These are phyloP conservation scores for Macaranga tanarius DNA, from an alignment of 441 rosid species.

Conservation along the genomic window DNA sequence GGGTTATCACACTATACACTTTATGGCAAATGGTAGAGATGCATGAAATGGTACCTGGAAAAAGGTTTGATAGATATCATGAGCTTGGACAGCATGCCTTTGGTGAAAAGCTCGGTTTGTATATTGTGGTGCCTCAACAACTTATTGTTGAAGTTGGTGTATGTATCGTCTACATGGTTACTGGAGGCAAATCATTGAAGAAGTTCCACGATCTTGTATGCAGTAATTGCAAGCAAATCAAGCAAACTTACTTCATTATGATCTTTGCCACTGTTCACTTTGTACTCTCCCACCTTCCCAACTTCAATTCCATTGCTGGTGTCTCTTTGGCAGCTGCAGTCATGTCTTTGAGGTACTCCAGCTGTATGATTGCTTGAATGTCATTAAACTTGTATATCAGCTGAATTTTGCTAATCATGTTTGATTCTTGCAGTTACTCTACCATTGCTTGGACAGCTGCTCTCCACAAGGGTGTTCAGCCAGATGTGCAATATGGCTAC, in stretches of 20 bases:
- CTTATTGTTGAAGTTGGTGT: slow-evolving; percentile 58
- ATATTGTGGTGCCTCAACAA: slow-evolving; percentile 78
- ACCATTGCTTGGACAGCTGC: slow-evolving; percentile 83
- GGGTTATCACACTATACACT: slow-evolving; percentile 69
- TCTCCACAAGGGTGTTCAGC: slow-evolving; percentile 52
- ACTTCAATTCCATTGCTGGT: slow-evolving; percentile 81
- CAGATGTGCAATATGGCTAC: slow-evolving; percentile 56
- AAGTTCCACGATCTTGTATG: slow-evolving; percentile 52
- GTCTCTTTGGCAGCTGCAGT: slow-evolving; percentile 82
- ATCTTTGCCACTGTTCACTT: slow-evolving; percentile 79
- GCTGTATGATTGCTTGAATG: no score
- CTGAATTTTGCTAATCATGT: no score
- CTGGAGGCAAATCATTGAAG: slow-evolving; percentile 66
- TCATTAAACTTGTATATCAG: no score
- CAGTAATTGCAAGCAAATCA: slow-evolving; percentile 31
- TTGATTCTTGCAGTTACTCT: slow-evolving; percentile 66
- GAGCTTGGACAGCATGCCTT: slow-evolving; percentile 83
- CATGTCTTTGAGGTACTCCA: slow-evolving; percentile 76
- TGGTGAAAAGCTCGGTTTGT: slow-evolving; percentile 75
- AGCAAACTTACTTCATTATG: slow-evolving; percentile 64
- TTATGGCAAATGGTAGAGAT: slow-evolving; percentile 94
- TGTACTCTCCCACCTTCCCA: slow-evolving; percentile 74
- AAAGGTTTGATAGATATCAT: slow-evolving; percentile 75
- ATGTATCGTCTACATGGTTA: slow-evolving; percentile 75
- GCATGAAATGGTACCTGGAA: slow-evolving; percentile 83